phyloP scores from a whole-genome alignment of 352 stramenopile species.

The Aphanomyces stellatus region DNA sequence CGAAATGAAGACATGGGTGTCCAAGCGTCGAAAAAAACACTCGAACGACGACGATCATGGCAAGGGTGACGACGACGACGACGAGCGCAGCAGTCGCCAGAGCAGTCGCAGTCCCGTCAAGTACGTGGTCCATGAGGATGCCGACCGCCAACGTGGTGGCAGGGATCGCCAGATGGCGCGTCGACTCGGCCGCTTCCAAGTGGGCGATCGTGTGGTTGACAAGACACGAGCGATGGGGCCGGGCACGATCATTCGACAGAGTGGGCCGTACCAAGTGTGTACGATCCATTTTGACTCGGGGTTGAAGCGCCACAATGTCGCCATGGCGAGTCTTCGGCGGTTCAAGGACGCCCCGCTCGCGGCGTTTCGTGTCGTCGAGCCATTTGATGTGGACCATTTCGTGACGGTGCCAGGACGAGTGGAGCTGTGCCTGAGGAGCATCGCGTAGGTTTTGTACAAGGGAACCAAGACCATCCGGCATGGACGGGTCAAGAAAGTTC shows the following conservation, averaged over 20 bases:
- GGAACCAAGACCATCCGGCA: conserved; percentile 29
- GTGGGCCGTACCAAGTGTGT: conserved; percentile 55
- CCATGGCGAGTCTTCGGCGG: conserved; percentile 32
- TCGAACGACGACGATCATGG: background rate
- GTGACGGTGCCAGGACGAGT: conserved; percentile 22
- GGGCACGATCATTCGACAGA: conserved; percentile 53
- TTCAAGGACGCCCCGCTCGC: background rate
- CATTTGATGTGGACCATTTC: conserved; percentile 9
- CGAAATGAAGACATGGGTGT: conserved; percentile 16
- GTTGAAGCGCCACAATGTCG: conserved; percentile 45
- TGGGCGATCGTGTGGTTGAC: conserved; percentile 41
- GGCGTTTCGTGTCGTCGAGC: background rate
- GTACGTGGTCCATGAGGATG: conserved; percentile 25
- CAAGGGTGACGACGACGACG: conserved; percentile 5
- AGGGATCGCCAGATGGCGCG: background rate
- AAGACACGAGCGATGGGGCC: conserved; percentile 26
- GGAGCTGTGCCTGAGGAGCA: too few species aligned
- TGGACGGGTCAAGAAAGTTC: conserved; percentile 16
- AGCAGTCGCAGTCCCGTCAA: conserved; percentile 3
- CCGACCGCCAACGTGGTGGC: too few species aligned
- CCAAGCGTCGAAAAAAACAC: background rate
- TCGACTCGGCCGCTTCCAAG: conserved; percentile 3
- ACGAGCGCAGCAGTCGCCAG: background rate
- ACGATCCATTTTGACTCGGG: conserved; percentile 64
- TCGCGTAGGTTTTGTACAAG: conserved; percentile 37